Evolutionary conservation across 345 rosid species (phyloP), one percentile per base, ranked within the genome.

Genomic region (Hevea brasiliensis): DNA sequence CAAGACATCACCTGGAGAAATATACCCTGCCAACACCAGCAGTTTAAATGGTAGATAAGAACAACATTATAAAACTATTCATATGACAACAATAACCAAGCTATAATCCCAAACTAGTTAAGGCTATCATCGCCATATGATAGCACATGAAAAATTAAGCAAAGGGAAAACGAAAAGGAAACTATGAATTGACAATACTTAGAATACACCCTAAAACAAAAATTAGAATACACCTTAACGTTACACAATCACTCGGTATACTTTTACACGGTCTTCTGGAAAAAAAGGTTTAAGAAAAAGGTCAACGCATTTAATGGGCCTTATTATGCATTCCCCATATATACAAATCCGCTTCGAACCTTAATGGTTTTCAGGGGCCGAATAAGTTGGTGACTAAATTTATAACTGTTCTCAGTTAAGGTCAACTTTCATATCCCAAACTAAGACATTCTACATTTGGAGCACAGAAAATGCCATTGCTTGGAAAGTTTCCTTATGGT

Each of bases 1-100:
- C 45, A 66, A 66, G 21, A n/a, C 53, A 45, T 18, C 67, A 26
- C 70, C 70, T 24, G 70, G 3, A 27, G 44, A 59, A 65, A 41
- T 13, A 44, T 65, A 66, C 23, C 58, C 70, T 48, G 58, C 42
- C 55, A 48, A 15, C 6, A 48, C 53, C 40, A 29, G 11, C 12
- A 48, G 7, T 11, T 45, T 45, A 6, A 45, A 45, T 23, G 21
- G 9, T 26, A 26, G 8, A 8, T 66, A 1, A 47, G 23, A 23
- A 24, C 21, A n/a, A n/a, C n/a, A n/a, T n/a, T n/a, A n/a, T n/a
- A n/a, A n/a, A n/a, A n/a, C n/a, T n/a, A n/a, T n/a, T n/a, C n/a
- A n/a, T n/a, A n/a, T n/a, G n/a, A n/a, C n/a, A n/a, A 23, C 24
- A 10, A 32, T 21, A 41, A 17, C 5, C 17, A 37, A 61, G 12